Evolutionary conservation across 345 rosid species (phyloP), one percentile per base, ranked within the genome.

Genomic region (Bretschneidera sinensis): DNA sequence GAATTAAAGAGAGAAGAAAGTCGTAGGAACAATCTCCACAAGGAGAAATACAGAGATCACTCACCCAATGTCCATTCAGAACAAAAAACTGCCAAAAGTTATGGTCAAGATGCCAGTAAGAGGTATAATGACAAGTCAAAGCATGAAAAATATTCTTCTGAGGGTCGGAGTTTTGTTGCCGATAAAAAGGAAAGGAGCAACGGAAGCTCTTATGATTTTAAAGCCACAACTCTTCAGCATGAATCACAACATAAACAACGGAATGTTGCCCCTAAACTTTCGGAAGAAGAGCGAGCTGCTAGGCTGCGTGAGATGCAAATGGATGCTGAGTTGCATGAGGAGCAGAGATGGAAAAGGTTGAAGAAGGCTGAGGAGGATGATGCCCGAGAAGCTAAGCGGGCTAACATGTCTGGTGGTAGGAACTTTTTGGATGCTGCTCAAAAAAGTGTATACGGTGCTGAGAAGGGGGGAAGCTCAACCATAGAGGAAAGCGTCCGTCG

Each of bases 401-500:
- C 82, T 67, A 71, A 65, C 21, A 50, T 60, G 19, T 39, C 83
- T 48, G 22, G 64, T 9, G 91, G 96, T 20, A 88, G 71, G 70
- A 90, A 76, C 79, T 90, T 94, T 74, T 60, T 91, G 64, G 97
- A 94, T 78, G 96, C 82, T 54, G 88, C 89, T 50, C 83, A 83
- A 11, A 88, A 76, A 74, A 94, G 88, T 25, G 85, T 94, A 2
- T 94, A 86, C 34, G 99, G 99, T 57, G 69, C 92, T 11, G 99
- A 88, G 76, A 86, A 77, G 76, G 95, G 92, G 0, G 99, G 99
- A 53, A 90, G 92, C 77, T 74, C 90, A 21, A 86, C 96, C 2
- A 86, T 90, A 9, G 97, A 86, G 73, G 96, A 86, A 73, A 94
- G 97, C 10, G 97, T 94, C 6, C 92, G 97, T 20, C 96, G 99